Base-by-base conservation (phyloP, 106 monocot genomes). In the Acanthochlamys bracteata region DNA sequence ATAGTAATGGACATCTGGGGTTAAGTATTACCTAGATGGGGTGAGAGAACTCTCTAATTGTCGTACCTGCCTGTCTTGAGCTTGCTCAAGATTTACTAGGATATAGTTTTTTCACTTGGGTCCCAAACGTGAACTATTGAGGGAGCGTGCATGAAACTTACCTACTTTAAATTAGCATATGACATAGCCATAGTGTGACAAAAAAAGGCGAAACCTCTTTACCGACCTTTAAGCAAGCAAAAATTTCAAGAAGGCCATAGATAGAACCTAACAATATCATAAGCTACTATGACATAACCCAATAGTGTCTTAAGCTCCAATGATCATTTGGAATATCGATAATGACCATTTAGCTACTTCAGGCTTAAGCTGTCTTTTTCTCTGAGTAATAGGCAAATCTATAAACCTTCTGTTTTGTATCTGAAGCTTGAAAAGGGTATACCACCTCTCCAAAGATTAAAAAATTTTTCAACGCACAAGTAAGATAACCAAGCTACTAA, bases 81-180 rank as follows among this genome's bases (percentile, higher is more conserved):
- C 83, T 55, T 91, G 83, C 69, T 91, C 92, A 22, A 88, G 74
- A 67, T 80, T 88, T 42, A 80, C 74, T 19, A 88, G 80, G 33
- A 94, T 89, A 68, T 55, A 9, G 82, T 82, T 75, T 95, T 90
- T 25, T 90, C 90, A 80, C 74, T 95, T 54, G 66, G 53, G 72
- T 95, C 94, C 64, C 90, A 90, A 64, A 95, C 90, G 77, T 95
- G 94, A 27, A 95, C 80, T 42, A 84, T 84, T 1, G 84, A 78
- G 64, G 94, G 86, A 71, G 84, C 94, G 90, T 90, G 82, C 16
- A 23, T 10, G 24, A n/a, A 20, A n/a, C 7, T 63, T 23, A 10
- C 2, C n/a, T 2, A 10, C n/a, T 13, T 19, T 1, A 51, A 8
- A 51, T 51, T 2, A 33, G 1, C 1, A 6, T 19, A 8, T 51